Evolutionary conservation across 1,284 basidiomycete species (phyloP), one percentile per base, ranked within the genome.

Genomic region (Cystobasidium pallidum): DNA sequence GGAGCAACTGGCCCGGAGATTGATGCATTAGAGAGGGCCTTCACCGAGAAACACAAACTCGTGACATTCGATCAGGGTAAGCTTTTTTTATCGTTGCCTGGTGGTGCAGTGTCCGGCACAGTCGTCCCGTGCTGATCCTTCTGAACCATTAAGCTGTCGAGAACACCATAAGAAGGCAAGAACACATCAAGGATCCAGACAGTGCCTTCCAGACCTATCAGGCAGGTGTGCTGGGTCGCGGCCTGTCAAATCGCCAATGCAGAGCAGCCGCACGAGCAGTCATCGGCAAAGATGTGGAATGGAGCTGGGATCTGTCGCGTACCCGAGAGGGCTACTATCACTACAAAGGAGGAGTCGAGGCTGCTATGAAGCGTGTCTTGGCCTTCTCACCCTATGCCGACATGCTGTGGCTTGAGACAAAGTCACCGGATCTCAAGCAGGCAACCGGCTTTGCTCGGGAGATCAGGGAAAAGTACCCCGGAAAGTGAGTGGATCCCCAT

Each of bases 321-420:
- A 96, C 93, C 1, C 86, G 89, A 54, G 93, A 96, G 82, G 93
- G 93, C 17, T 95, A 94, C 82, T 92, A 94, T 80, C 91, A 92
- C 81, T 92, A 89, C 80, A 88, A 88, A 28, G 88, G 91, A n/a
- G 92, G 93, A 43, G 83, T 92, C 26, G 68, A 65, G 7, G 86
- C 90, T 4, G 92, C 92, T n/a, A 87, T 92, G 80, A 89, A 89
- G 78, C 89, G 93, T 65, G 87, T 88, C 17, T 85, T 90, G 75
- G 86, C 86, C 43, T 95, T 88, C 78, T 90, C 91, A 0, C 89
- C 90, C 21, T 89, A 91, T 77, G 87, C 90, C 7, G 92, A 94
- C 80, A 84, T 93, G 77, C 83, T 92, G 61, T 94, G 91, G 92
- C 85, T 94, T 57, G 93, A 95, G 83, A 95, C 93, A 13, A 93